phyloP scores from a whole-genome alignment of 2,329 filamentous ascomycete genomes.

The Triangularia setosa region DNA sequence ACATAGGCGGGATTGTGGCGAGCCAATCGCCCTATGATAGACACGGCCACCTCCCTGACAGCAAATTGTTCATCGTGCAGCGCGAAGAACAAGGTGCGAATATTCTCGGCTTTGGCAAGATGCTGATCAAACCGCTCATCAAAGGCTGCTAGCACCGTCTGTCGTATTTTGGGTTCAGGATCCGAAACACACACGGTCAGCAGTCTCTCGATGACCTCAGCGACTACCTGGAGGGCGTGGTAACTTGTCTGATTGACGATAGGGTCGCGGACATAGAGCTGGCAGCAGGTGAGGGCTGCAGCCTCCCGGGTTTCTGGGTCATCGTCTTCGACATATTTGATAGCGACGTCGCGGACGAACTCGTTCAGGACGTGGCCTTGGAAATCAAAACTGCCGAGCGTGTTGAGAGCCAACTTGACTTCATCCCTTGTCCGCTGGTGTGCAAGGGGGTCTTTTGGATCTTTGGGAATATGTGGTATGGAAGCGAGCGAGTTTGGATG shows the following conservation, averaged over 20 bases:
- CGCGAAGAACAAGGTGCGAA: slow-evolving; percentile 89
- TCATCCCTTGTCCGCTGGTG: slow-evolving; percentile 79
- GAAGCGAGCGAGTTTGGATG: slow-evolving; percentile 74
- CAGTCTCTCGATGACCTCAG: slow-evolving; percentile 95
- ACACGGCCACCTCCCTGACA: slow-evolving; percentile 90
- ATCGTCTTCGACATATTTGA: slow-evolving; percentile 96
- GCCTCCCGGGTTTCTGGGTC: slow-evolving; percentile 91
- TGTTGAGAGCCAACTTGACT: slow-evolving; percentile 89
- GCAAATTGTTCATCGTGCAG: slow-evolving; percentile 92
- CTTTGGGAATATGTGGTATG: slow-evolving; percentile 79
- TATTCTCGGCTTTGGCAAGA: slow-evolving; percentile 95
- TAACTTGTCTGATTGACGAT: slow-evolving; percentile 98
- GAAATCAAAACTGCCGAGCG: slow-evolving; percentile 97
- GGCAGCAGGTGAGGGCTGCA: slow-evolving; percentile 93
- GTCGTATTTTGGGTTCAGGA: slow-evolving; percentile 80
- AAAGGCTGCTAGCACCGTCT: slow-evolving; percentile 82
- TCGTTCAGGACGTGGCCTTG: slow-evolving; percentile 86
- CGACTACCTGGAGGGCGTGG: slow-evolving; percentile 93
- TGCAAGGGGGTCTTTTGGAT: slow-evolving; percentile 78
- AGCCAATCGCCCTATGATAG: slow-evolving; percentile 91
- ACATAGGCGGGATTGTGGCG: slow-evolving; percentile 94
- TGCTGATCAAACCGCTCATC: slow-evolving; percentile 94
- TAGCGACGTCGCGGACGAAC: slow-evolving; percentile 95
- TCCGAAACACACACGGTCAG: slow-evolving; percentile 94
- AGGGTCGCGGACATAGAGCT: slow-evolving; percentile 92